Base-by-base conservation (phyloP, 2,329 filamentous ascomycete genomes). In the Cladosporium sp. region DNA sequence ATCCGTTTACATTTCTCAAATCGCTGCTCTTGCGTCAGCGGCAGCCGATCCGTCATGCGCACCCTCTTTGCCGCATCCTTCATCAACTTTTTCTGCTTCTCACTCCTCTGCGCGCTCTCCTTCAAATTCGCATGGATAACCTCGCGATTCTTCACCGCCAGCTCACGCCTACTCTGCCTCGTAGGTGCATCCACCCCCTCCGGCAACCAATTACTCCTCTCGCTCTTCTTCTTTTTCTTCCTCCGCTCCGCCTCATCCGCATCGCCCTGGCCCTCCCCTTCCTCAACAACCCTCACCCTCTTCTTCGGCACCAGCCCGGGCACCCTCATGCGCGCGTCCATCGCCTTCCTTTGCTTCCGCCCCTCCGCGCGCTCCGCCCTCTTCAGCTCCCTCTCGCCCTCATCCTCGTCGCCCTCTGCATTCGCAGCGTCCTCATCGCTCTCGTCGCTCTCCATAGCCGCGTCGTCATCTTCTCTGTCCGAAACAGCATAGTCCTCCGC, bases 371-470 rank as follows among this genome's bases (percentile, higher is more conserved):
- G 84, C 54, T 86, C 89, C 61, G 86, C 81, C 58, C 82, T 85
- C 70, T 93, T 84, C 51, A 98, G 70, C 70, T 95, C 89, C 63
- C 85, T 86, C 72, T 98, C 93, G 33, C 93, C 93, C 53, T 89
- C 87, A 4, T 93, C 69, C 40, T 95, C 89, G 59, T 93, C 82
- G 16, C 77, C 70, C 8, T 67, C 72, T 18, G 62, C 67, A 32
- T 61, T 68, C 70, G 54, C 85, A 77, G 48, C 83, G 76, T 69
- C 83, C 54, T 89, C 85, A 55, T 95, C 89, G 43, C 90, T 86
- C 58, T 89, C 87, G 0, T 84, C 88, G 0, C 89, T 95, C 11
- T 95, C 89, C 75, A 96, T 85, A 43, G 88, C 84, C 60, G 88
- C 84, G 53, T 80, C 75, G 43, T 81, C 78, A 35, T 82, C 79